Conservation (phyloP, 2,329 filamentous ascomycete species). For the Samsoniella hepiali region DNA sequence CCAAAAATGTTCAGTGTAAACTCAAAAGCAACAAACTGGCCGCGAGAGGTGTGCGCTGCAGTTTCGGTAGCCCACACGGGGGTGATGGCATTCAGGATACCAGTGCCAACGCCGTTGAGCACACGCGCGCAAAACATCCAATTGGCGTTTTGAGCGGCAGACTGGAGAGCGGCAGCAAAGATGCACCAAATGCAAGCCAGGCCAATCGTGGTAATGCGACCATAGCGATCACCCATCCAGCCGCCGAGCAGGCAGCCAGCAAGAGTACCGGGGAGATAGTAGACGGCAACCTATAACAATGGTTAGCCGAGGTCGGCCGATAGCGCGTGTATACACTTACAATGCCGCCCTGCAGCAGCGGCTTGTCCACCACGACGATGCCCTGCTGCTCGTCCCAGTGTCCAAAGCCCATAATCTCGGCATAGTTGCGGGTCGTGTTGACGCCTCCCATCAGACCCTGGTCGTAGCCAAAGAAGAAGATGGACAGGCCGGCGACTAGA, state of each 20-base stretch:
- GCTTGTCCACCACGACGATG: slow-evolving; percentile 56
- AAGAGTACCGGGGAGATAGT: slow-evolving; percentile 54
- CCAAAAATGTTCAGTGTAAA: slow-evolving; percentile 73
- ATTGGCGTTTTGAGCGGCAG: slow-evolving; percentile 59
- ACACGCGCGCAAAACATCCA: slow-evolving; percentile 63
- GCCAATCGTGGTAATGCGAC: slow-evolving; percentile 62
- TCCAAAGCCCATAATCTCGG: slow-evolving; percentile 62
- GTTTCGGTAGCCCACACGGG: slow-evolving; percentile 72
- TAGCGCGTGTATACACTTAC: slow-evolving; percentile 19
- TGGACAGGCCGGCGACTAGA: slow-evolving; percentile 60
- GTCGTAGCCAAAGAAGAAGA: slow-evolving; percentile 65
- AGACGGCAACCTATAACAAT: slow-evolving; percentile 26
- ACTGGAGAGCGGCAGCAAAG: slow-evolving; percentile 61
- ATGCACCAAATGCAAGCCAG: slow-evolving; percentile 56
- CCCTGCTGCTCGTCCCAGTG: slow-evolving; percentile 47
- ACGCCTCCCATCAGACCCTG: slow-evolving; percentile 61
- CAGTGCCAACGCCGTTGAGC: slow-evolving; percentile 62
- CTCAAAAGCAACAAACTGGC: slow-evolving; percentile 67
- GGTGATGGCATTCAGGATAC: slow-evolving; percentile 66
- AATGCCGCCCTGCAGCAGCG: slow-evolving; percentile 34
- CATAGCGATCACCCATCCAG: slow-evolving; percentile 60
- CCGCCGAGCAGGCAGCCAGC: slow-evolving; percentile 62
- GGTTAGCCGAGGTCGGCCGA: slow-evolving; percentile 17
- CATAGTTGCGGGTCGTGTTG: slow-evolving; percentile 63
- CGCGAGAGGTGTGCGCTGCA: slow-evolving; percentile 63